Conservation (phyloP, 345 rosid genomes). For the Reutealis trisperma region DNA sequence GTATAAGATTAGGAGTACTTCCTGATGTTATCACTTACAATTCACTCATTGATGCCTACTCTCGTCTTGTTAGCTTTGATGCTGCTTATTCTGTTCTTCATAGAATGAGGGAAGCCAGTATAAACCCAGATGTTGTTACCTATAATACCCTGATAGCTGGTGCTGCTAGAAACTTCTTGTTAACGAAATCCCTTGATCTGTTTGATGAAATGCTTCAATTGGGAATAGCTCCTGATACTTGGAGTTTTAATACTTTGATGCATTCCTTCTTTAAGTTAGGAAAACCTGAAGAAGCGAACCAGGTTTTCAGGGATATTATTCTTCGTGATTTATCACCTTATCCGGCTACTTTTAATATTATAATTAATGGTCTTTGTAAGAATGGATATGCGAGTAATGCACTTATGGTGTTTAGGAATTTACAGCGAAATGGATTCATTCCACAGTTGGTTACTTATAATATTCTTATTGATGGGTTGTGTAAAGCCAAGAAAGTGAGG, state of each 20-base stretch:
- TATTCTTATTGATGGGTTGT: slow-evolving; percentile 73
- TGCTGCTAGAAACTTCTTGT: slow-evolving; percentile 43
- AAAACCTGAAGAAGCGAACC: slow-evolving; percentile 60
- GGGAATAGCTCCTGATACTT: slow-evolving; percentile 65
- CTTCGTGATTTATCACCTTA: slow-evolving; percentile 37
- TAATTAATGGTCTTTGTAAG: slow-evolving; percentile 82
- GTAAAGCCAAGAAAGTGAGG: slow-evolving; percentile 52
- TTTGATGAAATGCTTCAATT: slow-evolving; percentile 79
- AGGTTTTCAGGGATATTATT: slow-evolving; percentile 51
- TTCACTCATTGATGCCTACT: slow-evolving; percentile 59
- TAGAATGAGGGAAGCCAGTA: slow-evolving; percentile 71
- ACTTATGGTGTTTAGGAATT: slow-evolving; percentile 49
- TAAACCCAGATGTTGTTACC: slow-evolving; percentile 58
- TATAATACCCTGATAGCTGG: slow-evolving; percentile 77
- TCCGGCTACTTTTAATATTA: slow-evolving; percentile 58
- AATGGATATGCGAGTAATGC: slow-evolving; percentile 56
- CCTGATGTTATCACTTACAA: slow-evolving; percentile 92
- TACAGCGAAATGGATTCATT: slow-evolving; percentile 56
- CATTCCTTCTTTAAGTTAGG: slow-evolving; percentile 70
- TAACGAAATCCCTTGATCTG: slow-evolving; percentile 50
- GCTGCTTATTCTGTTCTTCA: slow-evolving; percentile 55
- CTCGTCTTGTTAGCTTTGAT: slow-evolving; percentile 57
- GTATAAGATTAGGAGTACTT: slow-evolving; percentile 65
- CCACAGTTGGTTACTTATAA: slow-evolving; percentile 66
- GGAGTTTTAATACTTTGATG: slow-evolving; percentile 87